phyloP scores from a whole-genome alignment of 2,329 filamentous ascomycete species.

The Xylaria sp. region DNA sequence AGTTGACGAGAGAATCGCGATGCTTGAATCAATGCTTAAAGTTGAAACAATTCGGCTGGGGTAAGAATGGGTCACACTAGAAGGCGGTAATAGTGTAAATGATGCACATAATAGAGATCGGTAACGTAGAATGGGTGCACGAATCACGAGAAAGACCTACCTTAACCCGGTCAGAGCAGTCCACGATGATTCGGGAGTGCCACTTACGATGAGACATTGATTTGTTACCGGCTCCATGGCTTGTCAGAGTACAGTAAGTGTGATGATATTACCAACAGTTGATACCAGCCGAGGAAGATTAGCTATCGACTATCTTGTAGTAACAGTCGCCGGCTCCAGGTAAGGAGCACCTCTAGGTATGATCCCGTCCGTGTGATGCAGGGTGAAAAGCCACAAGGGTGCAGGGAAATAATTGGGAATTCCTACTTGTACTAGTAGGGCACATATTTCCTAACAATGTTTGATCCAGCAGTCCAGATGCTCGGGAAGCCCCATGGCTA shows the following conservation, averaged over 20 bases:
- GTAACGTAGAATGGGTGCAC: constrained; percentile 1
- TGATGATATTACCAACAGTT: constrained; percentile 10
- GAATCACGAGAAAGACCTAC: constrained; percentile 8
- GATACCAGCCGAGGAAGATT: constrained; percentile 18
- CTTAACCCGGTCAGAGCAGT: not conserved
- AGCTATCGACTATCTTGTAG: constrained; percentile 19
- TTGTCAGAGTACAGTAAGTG: constrained; percentile 10
- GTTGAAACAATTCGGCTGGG: constrained; percentile 7
- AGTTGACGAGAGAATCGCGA: not conserved
- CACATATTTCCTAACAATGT: not conserved
- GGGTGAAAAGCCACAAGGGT: not conserved
- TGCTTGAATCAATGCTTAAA: constrained; percentile 7
- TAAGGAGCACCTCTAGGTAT: not conserved
- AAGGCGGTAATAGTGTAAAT: not conserved
- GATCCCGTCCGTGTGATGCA: constrained; percentile 18
- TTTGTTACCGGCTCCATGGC: constrained; percentile 26
- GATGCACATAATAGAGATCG: too few species aligned
- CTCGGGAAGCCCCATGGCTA: not conserved
- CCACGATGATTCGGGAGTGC: not conserved
- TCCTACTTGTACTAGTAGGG: not conserved
- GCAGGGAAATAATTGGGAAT: constrained; percentile 8
- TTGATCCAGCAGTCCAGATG: constrained; percentile 14
- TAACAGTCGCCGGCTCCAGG: not conserved
- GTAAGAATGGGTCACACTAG: not conserved
- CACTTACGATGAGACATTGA: constrained; percentile 15